phyloP scores from a whole-genome alignment of 2,329 filamentous ascomycete species.

The Ilyonectria mors-panacis region DNA sequence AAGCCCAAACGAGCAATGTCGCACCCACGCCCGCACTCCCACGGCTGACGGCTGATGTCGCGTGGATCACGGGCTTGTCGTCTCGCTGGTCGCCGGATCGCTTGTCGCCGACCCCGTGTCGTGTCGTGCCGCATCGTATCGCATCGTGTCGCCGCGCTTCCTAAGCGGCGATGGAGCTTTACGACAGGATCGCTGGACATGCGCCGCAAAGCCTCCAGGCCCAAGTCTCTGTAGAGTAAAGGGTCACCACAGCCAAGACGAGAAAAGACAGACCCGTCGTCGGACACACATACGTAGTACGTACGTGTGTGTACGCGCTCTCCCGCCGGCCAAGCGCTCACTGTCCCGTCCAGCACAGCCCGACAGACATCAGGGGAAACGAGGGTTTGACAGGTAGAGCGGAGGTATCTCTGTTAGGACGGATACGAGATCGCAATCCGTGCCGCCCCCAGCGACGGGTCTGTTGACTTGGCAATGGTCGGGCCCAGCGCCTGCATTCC shows the following conservation, averaged over 20 bases:
- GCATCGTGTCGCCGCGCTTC: slow-evolving; percentile 9
- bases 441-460: slow-evolving; percentile 24
- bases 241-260: neutral
- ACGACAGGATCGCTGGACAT: neutral
- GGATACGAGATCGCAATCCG: slow-evolving; percentile 49
- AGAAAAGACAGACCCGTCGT: slow-evolving; percentile 6
- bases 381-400: slow-evolving; percentile 31
- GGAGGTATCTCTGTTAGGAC: slow-evolving; percentile 47
- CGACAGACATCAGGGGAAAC: slow-evolving; percentile 15
- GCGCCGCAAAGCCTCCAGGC: neutral
- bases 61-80: slow-evolving; percentile 13
- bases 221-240: neutral
- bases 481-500: slow-evolving; percentile 37
- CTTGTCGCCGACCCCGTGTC: slow-evolving; percentile 26
- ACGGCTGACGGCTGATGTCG: slow-evolving; percentile 14
- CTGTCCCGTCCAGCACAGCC: slow-evolving; percentile 8
- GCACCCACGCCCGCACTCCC: slow-evolving; percentile 16
- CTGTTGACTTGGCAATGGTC: slow-evolving; percentile 35
- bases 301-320: neutral
- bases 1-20: slow-evolving; percentile 22
- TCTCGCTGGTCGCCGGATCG: slow-evolving; percentile 15
- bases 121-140: slow-evolving; percentile 11
- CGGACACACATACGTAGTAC: slow-evolving; percentile 14
- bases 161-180: slow-evolving; percentile 3
- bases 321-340: slow-evolving; percentile 1